These are phyloP conservation scores for Hymenochaete sp. DNA, from an alignment of 1,284 basidiomycete species.

Conservation along the genomic window DNA sequence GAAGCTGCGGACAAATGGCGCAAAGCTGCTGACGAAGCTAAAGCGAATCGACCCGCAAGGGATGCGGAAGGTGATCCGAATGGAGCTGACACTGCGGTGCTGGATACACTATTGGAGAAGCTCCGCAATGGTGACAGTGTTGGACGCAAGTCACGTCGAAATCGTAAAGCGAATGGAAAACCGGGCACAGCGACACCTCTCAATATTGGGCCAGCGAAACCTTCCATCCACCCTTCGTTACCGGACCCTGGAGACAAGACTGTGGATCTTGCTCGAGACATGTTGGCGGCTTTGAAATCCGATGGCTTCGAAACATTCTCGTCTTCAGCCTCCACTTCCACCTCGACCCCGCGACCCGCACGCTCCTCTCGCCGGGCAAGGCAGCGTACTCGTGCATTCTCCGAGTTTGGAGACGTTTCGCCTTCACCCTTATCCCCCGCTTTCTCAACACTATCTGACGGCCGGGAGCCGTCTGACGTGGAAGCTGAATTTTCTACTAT, in stretches of 20 bases:
- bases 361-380: slow-evolving; percentile 20
- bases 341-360: slow-evolving; percentile 28
- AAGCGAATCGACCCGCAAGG: slow-evolving; percentile 45
- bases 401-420: slow-evolving; percentile 10
- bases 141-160: slow-evolving; percentile 47
- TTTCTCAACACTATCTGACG: too few relatives aligned
- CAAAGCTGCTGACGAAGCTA: slow-evolving; percentile 54
- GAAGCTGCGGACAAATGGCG: slow-evolving; percentile 56
- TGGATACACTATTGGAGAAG: slow-evolving; percentile 69
- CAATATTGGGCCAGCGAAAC: slow-evolving; percentile 33
- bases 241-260: slow-evolving; percentile 33
- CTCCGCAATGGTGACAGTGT: slow-evolving; percentile 61
- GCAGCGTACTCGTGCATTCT: slow-evolving; percentile 14
- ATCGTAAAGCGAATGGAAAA: slow-evolving; percentile 34
- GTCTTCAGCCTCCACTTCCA: too few relatives aligned
- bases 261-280: slow-evolving; percentile 57
- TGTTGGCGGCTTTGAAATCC: slow-evolving; percentile 64
- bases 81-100: slow-evolving; percentile 49
- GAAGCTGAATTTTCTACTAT: too few relatives aligned
- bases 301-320: slow-evolving; percentile 39
- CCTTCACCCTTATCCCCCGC: slow-evolving; percentile 7
- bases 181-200: slow-evolving; percentile 33
- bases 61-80: slow-evolving; percentile 35
- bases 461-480: too few relatives aligned
- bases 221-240: slow-evolving; percentile 10